These are phyloP conservation scores for Pythium brachiatum DNA, from an alignment of 352 stramenopile genomes.

Conservation along the genomic window DNA sequence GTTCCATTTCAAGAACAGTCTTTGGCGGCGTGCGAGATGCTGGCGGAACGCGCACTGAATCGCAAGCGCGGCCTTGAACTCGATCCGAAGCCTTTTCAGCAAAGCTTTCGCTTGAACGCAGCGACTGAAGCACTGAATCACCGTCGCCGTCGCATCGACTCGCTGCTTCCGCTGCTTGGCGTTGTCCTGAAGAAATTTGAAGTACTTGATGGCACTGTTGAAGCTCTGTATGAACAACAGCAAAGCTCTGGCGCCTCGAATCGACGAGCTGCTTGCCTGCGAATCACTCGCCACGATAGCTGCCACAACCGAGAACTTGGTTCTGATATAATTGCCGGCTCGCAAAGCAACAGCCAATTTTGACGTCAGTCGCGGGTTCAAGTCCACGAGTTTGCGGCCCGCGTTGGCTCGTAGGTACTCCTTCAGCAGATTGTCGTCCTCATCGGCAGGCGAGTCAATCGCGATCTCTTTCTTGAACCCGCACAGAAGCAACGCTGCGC, in stretches of 20 bases:
- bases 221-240: conserved; percentile 25
- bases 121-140: conserved; percentile 51
- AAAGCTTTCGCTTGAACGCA: conserved; percentile 24
- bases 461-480: conserved; percentile 38
- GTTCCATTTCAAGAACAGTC: conserved; percentile 48
- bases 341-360: conserved; percentile 25
- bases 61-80: conserved; percentile 34
- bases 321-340: conserved; percentile 15
- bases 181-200: conserved; percentile 47
- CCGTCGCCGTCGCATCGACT: conserved; percentile 27
- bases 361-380: conserved; percentile 30
- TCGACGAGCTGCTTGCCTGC: background rate
- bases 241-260: conserved; percentile 13
- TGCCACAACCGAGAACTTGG: conserved; percentile 9
- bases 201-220: conserved; percentile 43
- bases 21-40: conserved; percentile 49
- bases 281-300: background rate
- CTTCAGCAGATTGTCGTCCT: conserved; percentile 33
- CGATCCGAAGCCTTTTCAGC: conserved; percentile 27
- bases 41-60: conserved; percentile 76
- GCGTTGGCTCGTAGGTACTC: conserved; percentile 37
- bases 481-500: conserved; percentile 32
- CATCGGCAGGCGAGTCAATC: conserved; percentile 13
- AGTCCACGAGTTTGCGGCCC: conserved; percentile 31
- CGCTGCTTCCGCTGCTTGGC: conserved; percentile 24